Evolutionary conservation across 75 land plant species (phyloP).

Genomic region (Pinus taeda): DNA sequence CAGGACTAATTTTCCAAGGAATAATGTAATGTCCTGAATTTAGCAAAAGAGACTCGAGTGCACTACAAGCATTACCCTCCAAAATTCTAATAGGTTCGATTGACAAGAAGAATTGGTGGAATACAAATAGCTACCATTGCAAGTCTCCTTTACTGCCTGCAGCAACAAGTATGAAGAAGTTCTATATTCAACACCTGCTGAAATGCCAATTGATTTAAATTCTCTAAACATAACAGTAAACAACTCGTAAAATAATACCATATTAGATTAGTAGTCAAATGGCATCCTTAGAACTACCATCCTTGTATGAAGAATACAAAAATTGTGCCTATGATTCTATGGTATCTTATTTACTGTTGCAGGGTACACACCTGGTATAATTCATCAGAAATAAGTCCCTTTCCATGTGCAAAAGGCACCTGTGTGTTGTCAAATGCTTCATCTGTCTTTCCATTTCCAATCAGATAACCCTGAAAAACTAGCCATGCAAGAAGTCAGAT

Average conservation of each 20-base stretch:
- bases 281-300: background rate
- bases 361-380: constrained; percentile 35
- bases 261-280: background rate
- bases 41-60: too few species aligned
- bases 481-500: background rate
- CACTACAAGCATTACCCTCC: too few species aligned
- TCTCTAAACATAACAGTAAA: background rate
- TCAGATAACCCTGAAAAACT: constrained; percentile 29
- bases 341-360: too few species aligned
- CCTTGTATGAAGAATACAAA: background rate
- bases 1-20: background rate
- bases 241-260: too few species aligned
- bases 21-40: background rate
- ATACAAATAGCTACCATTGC: constrained; percentile 30
- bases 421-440: constrained; percentile 26
- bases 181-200: background rate
- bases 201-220: background rate
- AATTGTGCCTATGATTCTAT: background rate
- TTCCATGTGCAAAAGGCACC: constrained; percentile 45
- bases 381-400: constrained; percentile 58
- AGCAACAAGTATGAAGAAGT: background rate
- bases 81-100: background rate
- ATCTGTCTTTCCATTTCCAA: constrained; percentile 45
- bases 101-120: constrained; percentile 22
- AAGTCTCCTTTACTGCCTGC: constrained; percentile 21